Evolutionary conservation across 306 rosid species (phyloP).

Genomic region (Biancaea sappan): DNA sequence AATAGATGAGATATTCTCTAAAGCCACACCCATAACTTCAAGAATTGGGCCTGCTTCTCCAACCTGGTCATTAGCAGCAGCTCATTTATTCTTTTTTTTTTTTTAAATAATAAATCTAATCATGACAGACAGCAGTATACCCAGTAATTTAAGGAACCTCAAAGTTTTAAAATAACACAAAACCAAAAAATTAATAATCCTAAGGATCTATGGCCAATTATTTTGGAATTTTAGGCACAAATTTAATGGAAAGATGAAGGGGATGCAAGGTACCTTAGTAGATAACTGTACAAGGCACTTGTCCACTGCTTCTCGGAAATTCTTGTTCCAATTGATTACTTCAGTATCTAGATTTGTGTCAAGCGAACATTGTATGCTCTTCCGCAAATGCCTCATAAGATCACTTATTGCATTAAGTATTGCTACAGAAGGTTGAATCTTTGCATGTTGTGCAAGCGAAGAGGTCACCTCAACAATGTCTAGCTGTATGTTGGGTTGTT

Average conservation of each 20-base stretch:
- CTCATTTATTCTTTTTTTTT: conserved; percentile 18
- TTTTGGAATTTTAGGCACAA: conserved; percentile 10
- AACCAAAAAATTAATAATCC: conserved; percentile 6
- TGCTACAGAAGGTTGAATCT: conserved; percentile 75
- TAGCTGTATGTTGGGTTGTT: conserved; percentile 76
- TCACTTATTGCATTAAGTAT: conserved; percentile 76
- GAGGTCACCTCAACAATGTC: conserved; percentile 82
- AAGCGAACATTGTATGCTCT: conserved; percentile 70
- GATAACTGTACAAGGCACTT: conserved; percentile 79
- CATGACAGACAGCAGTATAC: conserved; percentile 3
- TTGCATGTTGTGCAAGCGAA: conserved; percentile 71
- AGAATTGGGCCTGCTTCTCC: conserved; percentile 89
- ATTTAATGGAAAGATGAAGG: conserved; percentile 19
- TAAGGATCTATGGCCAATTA: conserved; percentile 24
- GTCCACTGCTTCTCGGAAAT: conserved; percentile 74
- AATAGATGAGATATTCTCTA: conserved; percentile 73
- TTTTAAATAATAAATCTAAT: conserved; percentile 19
- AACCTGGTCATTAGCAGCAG: conserved; percentile 61
- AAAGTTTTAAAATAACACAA: conserved; percentile 7
- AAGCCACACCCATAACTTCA: conserved; percentile 83
- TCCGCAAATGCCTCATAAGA: conserved; percentile 85
- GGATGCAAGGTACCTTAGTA: conserved; percentile 61
- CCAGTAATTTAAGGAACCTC: not conserved
- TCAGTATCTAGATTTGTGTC: conserved; percentile 60
- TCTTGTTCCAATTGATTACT: conserved; percentile 63